Base-by-base conservation (phyloP, 192 early-diverging fungal genomes). In the Coemansia sp. region DNA sequence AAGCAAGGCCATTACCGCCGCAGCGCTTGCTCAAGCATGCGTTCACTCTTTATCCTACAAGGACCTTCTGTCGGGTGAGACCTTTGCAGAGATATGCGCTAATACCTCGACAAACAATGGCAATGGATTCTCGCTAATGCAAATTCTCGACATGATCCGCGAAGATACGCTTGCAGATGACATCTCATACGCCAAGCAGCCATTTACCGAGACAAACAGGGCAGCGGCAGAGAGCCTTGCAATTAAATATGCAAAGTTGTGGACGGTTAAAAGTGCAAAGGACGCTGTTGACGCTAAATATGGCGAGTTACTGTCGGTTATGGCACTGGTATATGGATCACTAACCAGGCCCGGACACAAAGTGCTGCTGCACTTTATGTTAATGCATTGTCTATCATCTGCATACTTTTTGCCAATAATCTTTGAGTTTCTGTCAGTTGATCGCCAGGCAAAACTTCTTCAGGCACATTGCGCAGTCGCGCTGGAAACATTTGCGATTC, bases 331-430 rank as follows among this genome's bases (percentile, higher is more conserved):
- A 4, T 76, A 75, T 39, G 84, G 78, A 51, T 74, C 76, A 0
- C 51, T 59, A 10, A 74, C 76, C 42, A 46, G 64, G 31, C 71
- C 76, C 0, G 71, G 71, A 9, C 68, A 74, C 46, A 59, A 32
- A 5, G 63, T 11, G 59, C 57, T 30, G 25, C 74, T 53, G 62
- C 70, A 72, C 65, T 80, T 71, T 73, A 55, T 29, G 30, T 66
- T 66, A 42, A 84, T 65, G 84, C 87, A 88, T 66, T 70, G 73
- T 36, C 52, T 87, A 57, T 87, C 87, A 1, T 84, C 85, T n/a
- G 59, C 72, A 8, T 74, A 83, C 33, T 86, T 86, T 52, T 23
- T 86, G 14, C 85, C 85, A 36, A 74, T 82, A 14, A 46, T 74
- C 11, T 55, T 80, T 14, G 69, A 72, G 46, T 29, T 32, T 7